These are phyloP conservation scores for Rhinocladiella similis DNA, from an alignment of 2,329 filamentous ascomycete species.

Conservation along the genomic window DNA sequence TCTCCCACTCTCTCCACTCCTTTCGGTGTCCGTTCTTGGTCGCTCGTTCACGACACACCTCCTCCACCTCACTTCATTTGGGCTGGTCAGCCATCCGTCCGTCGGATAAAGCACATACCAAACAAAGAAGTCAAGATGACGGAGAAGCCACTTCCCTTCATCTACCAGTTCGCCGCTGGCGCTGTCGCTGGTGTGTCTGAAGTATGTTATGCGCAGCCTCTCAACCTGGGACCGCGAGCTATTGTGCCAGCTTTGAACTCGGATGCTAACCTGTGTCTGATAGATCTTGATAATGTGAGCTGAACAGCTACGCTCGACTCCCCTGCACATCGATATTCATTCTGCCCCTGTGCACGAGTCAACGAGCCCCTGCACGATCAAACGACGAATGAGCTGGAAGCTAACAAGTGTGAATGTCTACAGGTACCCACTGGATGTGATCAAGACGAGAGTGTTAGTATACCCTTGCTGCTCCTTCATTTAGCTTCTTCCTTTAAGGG, in stretches of 20 bases:
- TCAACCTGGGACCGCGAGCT: neutral
- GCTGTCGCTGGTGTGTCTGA: constrained; percentile 98
- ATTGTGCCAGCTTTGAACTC: neutral
- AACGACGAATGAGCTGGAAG: no score
- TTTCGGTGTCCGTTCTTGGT: neutral
- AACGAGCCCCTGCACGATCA: neutral
- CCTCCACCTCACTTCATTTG: neutral
- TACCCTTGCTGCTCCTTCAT: constrained; percentile 10
- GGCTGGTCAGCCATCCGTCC: neutral
- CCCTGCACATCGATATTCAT: neutral
- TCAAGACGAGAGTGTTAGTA: constrained; percentile 93
- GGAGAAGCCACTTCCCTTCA: constrained; percentile 79
- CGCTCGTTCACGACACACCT: neutral
- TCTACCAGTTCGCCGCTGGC: constrained; percentile 94
- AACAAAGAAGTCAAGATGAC: constrained; percentile 17
- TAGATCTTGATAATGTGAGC: constrained; percentile 84
- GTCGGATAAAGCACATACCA: constrained; percentile 15
- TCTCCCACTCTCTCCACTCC: neutral
- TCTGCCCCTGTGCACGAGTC: neutral
- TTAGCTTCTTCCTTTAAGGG: no score
- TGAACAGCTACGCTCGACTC: neutral
- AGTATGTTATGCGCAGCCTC: constrained; percentile 57
- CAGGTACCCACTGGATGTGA: constrained; percentile 98
- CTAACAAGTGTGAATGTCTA: neutral
- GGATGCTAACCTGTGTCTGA: neutral